Evolutionary conservation across 1,139 yeast genomes (phyloP).

Genomic region (Saccharomyces hybrid): DNA sequence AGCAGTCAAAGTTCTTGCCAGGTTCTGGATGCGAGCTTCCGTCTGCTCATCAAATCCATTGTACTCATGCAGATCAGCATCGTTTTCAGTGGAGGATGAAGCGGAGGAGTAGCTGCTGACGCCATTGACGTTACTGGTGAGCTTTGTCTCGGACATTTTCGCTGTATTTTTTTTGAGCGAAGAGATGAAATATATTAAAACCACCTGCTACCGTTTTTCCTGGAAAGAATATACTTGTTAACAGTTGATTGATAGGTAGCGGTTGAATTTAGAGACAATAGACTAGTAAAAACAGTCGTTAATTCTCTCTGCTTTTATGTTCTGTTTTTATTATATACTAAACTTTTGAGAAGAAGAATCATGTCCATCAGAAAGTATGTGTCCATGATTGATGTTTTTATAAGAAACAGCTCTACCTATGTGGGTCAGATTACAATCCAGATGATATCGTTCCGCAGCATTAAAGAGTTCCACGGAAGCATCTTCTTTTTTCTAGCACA

Average conservation of each 20-base stretch:
- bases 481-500: background rate
- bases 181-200: background rate
- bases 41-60: slow-evolving; percentile 16
- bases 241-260: background rate
- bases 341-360: background rate
- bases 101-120: background rate
- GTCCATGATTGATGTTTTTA: background rate
- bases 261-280: background rate
- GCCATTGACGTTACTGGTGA: background rate
- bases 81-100: slow-evolving; percentile 3
- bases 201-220: background rate
- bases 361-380: background rate
- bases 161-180: background rate
- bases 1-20: slow-evolving; percentile 12
- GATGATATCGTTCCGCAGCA: background rate
- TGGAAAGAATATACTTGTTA: background rate
- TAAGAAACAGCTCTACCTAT: background rate
- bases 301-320: background rate
- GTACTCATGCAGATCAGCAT: slow-evolving; percentile 10
- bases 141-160: background rate
- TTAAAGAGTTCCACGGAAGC: background rate
- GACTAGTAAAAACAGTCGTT: background rate
- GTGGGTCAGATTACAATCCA: background rate
- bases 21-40: slow-evolving; percentile 10
- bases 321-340: background rate